Evolutionary conservation across 1,284 basidiomycete genomes (phyloP), one percentile per base, ranked within the genome.

Genomic region (Termitomyces sp.): DNA sequence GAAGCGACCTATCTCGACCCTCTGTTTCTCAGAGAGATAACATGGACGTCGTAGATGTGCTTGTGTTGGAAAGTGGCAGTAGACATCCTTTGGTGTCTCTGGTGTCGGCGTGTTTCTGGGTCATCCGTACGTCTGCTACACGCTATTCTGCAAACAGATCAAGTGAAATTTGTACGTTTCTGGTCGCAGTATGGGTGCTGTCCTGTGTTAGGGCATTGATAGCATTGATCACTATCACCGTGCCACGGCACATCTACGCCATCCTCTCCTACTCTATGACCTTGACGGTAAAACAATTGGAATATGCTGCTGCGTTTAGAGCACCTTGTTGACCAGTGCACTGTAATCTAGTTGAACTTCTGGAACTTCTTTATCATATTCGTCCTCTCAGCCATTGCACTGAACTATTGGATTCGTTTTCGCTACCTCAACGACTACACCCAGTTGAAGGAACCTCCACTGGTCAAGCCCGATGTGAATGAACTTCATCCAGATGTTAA

Each of bases 401-500:
- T 92, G 28, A 91, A 92, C 69, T 91, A 93, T 63, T 86, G 88
- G 76, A 88, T 94, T 60, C 83, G 92, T 36, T 92, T 90, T 69
- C 84, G 83, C 53, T 91, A 90, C 64, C 80, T 90, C 57, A 86
- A 88, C 63, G 81, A 80, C 52, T 90, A 90, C 64, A 88, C 86
- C 13, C 83, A 89, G 57, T 75, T 97, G 55, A 92, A 92, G 67
- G 94, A 97, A 66, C 83, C 85, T 4, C 94, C 94, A 0, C 71
- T 93, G 30, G 76, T 81, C 53, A 90, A 92, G 64, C 80, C 85
- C 0, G 88, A 92, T 65, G 83, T 84, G 8, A 86, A 88, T 58
- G 86, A 89, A 62, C 77, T 90, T 36, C 92, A 94, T 71, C 92
- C 92, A 2, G 92, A 94, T 67, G 86, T 93, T n/a, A 92, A 92